Evolutionary conservation across 2,329 filamentous ascomycete species (phyloP).

Genomic region (Rutstroemia sydowiana): DNA sequence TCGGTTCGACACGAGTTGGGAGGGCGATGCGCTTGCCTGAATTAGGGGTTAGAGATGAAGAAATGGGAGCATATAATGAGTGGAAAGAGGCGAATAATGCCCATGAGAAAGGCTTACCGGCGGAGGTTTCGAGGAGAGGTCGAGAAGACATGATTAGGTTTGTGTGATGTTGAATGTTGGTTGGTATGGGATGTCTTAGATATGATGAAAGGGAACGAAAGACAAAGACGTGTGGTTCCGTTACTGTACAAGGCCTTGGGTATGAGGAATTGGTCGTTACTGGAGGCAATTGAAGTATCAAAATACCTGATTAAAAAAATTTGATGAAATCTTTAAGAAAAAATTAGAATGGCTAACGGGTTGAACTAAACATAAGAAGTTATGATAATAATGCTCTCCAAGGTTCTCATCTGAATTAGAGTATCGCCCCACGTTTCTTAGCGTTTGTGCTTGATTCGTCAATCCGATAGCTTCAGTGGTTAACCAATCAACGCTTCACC

Average conservation of each 20-base stretch:
- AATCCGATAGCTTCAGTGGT: neutral
- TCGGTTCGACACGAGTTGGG: conserved; percentile 94
- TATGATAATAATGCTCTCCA: neutral
- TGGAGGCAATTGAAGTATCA: no score
- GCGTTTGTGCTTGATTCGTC: neutral
- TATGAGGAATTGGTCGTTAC: no score
- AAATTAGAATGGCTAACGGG: no score
- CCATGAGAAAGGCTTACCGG: conserved; percentile 58
- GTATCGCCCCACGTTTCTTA: conserved; percentile 2
- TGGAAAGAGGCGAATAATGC: no score
- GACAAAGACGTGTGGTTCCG: no score
- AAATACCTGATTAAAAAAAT: no score
- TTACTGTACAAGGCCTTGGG: no score
- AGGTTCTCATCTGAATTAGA: no score
- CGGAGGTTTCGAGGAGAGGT: conserved; percentile 88
- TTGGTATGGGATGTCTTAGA: no score
- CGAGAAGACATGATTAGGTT: conserved; percentile 72
- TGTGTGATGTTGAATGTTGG: neutral
- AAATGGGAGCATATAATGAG: neutral
- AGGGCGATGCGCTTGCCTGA: conserved; percentile 96
- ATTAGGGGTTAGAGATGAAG: neutral
- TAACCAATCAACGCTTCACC: neutral
- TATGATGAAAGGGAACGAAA: conserved; percentile 4
- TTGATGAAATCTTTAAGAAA: no score
- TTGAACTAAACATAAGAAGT: neutral